Percentiles rank a stretch among this genome's conserved stretches.
Conservation (phyloP, 441 rosid species). For the Populus trichocarpa region DNA sequence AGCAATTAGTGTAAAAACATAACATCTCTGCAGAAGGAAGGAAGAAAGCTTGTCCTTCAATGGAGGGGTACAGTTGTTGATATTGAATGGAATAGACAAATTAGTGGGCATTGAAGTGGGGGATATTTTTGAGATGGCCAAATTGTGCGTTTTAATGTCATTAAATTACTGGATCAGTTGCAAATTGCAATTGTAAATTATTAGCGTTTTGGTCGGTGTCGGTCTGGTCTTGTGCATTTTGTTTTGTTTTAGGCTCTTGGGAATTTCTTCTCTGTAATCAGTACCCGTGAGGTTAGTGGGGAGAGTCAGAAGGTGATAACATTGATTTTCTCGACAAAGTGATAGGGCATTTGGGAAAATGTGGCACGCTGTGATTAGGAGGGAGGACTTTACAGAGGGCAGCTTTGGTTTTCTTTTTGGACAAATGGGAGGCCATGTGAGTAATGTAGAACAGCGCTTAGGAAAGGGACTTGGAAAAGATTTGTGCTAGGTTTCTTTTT, state of each 20-base stretch:
- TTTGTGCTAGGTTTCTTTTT: not conserved
- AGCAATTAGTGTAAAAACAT: conserved; percentile 1
- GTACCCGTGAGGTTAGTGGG: not conserved
- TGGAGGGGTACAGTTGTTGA: not conserved
- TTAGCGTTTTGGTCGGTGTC: not conserved
- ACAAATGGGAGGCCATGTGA: not conserved
- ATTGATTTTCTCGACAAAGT: not conserved
- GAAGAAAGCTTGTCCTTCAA: not conserved
- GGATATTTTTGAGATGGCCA: conserved; percentile 3
- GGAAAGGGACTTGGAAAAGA: not conserved
- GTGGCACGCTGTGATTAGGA: not conserved
- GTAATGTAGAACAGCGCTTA: not conserved
- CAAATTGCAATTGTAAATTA: conserved; percentile 3
- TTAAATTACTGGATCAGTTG: not conserved
- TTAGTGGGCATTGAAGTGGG: not conserved
- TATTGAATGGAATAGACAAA: not conserved
- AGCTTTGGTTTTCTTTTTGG: not conserved
- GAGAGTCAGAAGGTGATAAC: not conserved
- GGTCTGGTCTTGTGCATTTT: not conserved
- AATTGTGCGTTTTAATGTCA: not conserved
- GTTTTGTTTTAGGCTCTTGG: not conserved
- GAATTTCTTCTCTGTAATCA: not conserved
- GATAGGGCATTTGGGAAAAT: not conserved
- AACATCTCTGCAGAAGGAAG: not conserved
- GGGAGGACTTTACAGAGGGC: not conserved